Percentiles rank a stretch among this genome's conserved stretches.
These are phyloP conservation scores for Theobroma cacao DNA, from an alignment of 345 rosid genomes.

Conservation along the genomic window DNA sequence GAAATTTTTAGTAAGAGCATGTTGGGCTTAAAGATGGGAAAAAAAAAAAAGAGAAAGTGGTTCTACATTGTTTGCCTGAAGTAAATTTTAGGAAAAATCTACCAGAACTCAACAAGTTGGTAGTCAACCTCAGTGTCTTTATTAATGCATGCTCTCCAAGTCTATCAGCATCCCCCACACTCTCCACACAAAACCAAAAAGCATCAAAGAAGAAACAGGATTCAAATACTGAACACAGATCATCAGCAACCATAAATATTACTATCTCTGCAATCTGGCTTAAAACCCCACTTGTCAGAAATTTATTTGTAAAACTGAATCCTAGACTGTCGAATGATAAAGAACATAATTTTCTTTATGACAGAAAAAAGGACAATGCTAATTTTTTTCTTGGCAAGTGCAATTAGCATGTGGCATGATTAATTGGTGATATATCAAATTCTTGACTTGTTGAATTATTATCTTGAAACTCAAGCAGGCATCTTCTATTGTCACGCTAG, in stretches of 20 bases:
- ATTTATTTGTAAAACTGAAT: background rate
- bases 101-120: background rate
- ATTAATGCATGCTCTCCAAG: background rate
- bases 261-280: background rate
- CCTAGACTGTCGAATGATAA: background rate
- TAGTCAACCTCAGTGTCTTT: background rate
- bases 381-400: background rate
- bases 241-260: background rate
- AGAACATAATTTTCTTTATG: background rate
- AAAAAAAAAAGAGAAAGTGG: background rate
- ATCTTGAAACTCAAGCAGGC: too few species aligned
- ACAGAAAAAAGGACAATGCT: background rate
- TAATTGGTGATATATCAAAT: background rate
- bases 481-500: background rate
- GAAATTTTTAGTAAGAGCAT: background rate
- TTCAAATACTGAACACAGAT: background rate
- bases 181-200: background rate
- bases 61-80: background rate
- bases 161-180: background rate
- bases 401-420: conserved; percentile 3
- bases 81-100: background rate
- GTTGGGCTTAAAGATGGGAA: background rate
- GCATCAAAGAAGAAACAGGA: background rate
- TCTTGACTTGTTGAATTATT: too few species aligned
- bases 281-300: conserved; percentile 1